These are phyloP conservation scores for Bipolaris bicolor DNA, from an alignment of 2,329 filamentous ascomycete species.

Conservation along the genomic window DNA sequence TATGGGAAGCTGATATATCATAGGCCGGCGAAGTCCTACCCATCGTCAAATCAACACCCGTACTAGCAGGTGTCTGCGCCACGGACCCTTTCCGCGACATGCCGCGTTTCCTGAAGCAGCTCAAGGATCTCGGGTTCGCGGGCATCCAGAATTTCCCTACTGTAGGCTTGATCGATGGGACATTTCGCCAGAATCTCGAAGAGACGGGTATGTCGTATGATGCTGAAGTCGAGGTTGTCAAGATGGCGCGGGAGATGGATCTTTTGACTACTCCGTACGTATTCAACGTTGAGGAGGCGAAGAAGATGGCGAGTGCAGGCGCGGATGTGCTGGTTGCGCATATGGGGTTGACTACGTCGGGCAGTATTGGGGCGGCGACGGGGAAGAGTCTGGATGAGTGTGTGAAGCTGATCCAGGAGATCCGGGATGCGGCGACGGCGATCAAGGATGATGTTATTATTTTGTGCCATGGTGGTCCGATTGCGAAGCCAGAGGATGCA, in stretches of 20 bases:
- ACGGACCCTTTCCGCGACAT: conserved; percentile 73
- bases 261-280: conserved; percentile 74
- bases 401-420: conserved; percentile 66
- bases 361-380: conserved; percentile 68
- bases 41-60: conserved; percentile 66
- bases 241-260: conserved; percentile 63
- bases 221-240: conserved; percentile 70
- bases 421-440: conserved; percentile 64
- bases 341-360: conserved; percentile 70
- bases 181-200: conserved; percentile 70
- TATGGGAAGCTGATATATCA: too few relatives aligned
- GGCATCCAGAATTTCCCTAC: conserved; percentile 78
- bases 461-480: conserved; percentile 73
- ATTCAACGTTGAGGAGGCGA: conserved; percentile 67
- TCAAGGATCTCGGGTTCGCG: conserved; percentile 68
- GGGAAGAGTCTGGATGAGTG: conserved; percentile 69
- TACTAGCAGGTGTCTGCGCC: conserved; percentile 73
- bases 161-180: conserved; percentile 72
- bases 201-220: conserved; percentile 75
- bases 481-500: conserved; percentile 68
- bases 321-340: conserved; percentile 73
- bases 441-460: conserved; percentile 67
- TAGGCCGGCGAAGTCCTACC: conserved; percentile 69
- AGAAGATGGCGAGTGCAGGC: conserved; percentile 67
- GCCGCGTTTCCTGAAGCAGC: conserved; percentile 63